phyloP scores from a whole-genome alignment of 2,329 filamentous ascomycete species.

The Gaeumannomyces tritici region DNA sequence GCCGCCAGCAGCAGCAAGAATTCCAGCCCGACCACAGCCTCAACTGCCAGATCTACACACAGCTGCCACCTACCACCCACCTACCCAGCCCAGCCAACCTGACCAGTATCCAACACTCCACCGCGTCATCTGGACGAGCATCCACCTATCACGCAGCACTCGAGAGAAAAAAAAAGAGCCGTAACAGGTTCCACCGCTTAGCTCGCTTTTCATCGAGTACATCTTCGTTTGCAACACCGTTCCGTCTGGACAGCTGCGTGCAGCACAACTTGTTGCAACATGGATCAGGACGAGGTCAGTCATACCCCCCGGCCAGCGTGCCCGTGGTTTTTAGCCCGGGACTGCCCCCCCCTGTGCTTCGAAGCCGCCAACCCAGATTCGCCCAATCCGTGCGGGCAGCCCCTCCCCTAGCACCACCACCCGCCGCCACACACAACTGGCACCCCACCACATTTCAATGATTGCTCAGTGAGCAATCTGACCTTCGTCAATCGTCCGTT shows the following conservation, averaged over 20 bases:
- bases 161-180: not conserved
- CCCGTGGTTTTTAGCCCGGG: not conserved
- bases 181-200: not conserved
- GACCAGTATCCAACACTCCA: not conserved
- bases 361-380: not conserved
- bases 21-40: not conserved
- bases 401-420: not conserved
- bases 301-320: not conserved
- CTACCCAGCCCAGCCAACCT: not conserved
- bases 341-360: not conserved
- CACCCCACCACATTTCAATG: not conserved
- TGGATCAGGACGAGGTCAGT: not conserved
- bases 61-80: too few species aligned
- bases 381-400: not conserved
- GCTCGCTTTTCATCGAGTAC: not conserved
- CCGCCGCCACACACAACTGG: not conserved
- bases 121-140: not conserved
- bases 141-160: not conserved
- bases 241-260: not conserved
- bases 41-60: not conserved
- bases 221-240: not conserved
- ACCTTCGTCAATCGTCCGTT: not conserved
- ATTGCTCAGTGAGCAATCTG: not conserved
- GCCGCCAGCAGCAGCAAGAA: too few species aligned
- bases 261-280: not conserved